Evolutionary conservation across 495 filamentous ascomycete species (phyloP).

Genomic region (Entonaema liquescens): DNA sequence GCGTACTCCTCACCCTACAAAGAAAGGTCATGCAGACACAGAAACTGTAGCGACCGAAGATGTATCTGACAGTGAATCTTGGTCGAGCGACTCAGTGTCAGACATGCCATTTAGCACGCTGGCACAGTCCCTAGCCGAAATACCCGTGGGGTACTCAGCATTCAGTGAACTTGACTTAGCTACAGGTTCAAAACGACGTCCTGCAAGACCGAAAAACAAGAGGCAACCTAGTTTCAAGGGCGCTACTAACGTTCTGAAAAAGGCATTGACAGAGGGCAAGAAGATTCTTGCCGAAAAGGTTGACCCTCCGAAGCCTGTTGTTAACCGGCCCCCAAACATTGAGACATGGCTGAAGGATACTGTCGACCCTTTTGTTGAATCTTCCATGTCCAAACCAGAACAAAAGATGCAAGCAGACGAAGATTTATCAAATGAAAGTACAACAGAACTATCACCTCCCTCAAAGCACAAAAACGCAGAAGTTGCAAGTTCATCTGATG

Average conservation of each 20-base stretch:
- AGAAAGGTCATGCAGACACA: slow-evolving; percentile 31
- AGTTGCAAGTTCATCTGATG: slow-evolving; percentile 11
- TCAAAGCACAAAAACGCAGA: slow-evolving; percentile 27
- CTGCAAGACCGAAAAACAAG: slow-evolving; percentile 53
- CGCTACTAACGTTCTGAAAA: slow-evolving; percentile 64
- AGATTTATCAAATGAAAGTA: slow-evolving; percentile 40
- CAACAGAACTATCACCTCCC: slow-evolving; percentile 23
- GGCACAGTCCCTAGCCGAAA: slow-evolving; percentile 61
- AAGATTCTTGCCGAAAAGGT: slow-evolving; percentile 63
- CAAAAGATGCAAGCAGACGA: slow-evolving; percentile 32
- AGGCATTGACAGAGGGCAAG: slow-evolving; percentile 62
- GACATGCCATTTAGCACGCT: slow-evolving; percentile 51
- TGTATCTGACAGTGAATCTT: slow-evolving; percentile 43
- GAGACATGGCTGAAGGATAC: slow-evolving; percentile 81
- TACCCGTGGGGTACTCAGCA: slow-evolving; percentile 65
- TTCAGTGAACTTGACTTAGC: slow-evolving; percentile 64
- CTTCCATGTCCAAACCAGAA: slow-evolving; percentile 48
- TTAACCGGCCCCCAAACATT: slow-evolving; percentile 66
- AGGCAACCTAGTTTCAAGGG: slow-evolving; percentile 58
- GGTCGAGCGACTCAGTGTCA: slow-evolving; percentile 44
- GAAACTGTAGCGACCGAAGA: slow-evolving; percentile 35
- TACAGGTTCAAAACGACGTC: slow-evolving; percentile 53
- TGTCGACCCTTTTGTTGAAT: slow-evolving; percentile 75
- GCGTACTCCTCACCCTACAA: slow-evolving; percentile 23
- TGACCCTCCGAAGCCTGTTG: slow-evolving; percentile 57